Percentiles rank a stretch among this genome's conserved stretches.
These are phyloP conservation scores for Ophiorrhiza pumila DNA, from an alignment of 257 asterid species.

Conservation along the genomic window DNA sequence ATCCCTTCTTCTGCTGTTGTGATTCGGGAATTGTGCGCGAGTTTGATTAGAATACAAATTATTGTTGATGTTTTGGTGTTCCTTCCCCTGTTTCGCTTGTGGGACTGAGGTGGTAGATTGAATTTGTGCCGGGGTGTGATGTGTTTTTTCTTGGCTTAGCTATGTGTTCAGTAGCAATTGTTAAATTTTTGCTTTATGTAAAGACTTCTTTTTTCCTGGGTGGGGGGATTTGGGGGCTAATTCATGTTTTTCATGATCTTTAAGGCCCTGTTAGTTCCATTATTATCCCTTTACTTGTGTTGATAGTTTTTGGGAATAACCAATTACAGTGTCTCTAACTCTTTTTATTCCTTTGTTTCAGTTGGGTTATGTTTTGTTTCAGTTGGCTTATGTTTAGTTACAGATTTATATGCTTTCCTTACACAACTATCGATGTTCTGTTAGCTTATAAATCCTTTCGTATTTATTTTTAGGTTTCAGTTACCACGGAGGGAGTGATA, in stretches of 20 bases:
- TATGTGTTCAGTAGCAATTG: no score
- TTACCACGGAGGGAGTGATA: background rate
- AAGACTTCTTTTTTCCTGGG: no score
- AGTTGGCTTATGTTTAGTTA: background rate
- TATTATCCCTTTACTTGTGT: no score
- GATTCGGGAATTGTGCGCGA: background rate
- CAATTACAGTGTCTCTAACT: no score
- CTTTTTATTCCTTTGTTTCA: background rate
- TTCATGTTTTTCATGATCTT: background rate
- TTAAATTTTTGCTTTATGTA: background rate
- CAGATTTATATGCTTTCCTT: background rate
- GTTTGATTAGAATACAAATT: slow-evolving; percentile 4
- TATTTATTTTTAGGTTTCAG: no score
- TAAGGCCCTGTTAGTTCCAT: background rate
- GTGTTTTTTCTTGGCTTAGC: background rate
- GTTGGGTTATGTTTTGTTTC: background rate
- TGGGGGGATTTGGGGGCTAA: background rate
- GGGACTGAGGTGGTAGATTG: background rate
- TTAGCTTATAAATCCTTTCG: no score
- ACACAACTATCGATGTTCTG: background rate
- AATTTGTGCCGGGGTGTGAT: background rate
- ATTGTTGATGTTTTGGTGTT: background rate
- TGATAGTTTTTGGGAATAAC: background rate
- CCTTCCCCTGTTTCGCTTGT: background rate
- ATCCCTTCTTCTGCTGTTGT: slow-evolving; percentile 5